A percentile compares a stretch with the other conserved stretches of the same genome.
phyloP scores from a whole-genome alignment of 768 basidiomycete genomes.

The Panaeolus cyanescens region DNA sequence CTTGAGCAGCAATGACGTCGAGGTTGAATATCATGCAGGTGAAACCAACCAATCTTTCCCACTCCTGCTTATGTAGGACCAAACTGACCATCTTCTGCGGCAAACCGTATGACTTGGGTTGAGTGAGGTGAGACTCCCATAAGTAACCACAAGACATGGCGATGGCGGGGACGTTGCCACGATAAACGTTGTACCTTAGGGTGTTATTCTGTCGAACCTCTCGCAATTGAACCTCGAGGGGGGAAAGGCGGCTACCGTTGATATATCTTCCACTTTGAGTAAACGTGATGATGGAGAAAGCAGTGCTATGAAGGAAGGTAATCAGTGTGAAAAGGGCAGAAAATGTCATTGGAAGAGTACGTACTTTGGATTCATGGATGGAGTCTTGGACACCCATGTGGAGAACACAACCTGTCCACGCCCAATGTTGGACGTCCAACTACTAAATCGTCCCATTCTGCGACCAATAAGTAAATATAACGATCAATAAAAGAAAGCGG shows the following conservation, averaged over 20 bases:
- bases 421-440: neutral
- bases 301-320: neutral
- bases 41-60: neutral
- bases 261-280: neutral
- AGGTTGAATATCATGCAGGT: neutral
- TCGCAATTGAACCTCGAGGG: neutral
- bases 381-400: too few relatives aligned
- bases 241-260: neutral
- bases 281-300: neutral
- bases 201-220: neutral
- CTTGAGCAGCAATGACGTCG: neutral
- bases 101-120: neutral
- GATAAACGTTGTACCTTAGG: neutral
- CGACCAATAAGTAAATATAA: neutral
- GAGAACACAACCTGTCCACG: neutral
- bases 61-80: neutral
- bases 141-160: too few relatives aligned
- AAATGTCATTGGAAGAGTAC: too few relatives aligned
- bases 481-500: neutral
- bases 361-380: too few relatives aligned
- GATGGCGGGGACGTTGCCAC: too few relatives aligned
- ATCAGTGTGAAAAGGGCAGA: neutral
- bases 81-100: neutral
- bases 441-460: neutral
- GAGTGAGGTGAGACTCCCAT: neutral